A percentile compares a stretch with the other conserved stretches of the same genome.
Evolutionary conservation across 306 rosid species (phyloP).

Genomic region (Citrullus amarus): DNA sequence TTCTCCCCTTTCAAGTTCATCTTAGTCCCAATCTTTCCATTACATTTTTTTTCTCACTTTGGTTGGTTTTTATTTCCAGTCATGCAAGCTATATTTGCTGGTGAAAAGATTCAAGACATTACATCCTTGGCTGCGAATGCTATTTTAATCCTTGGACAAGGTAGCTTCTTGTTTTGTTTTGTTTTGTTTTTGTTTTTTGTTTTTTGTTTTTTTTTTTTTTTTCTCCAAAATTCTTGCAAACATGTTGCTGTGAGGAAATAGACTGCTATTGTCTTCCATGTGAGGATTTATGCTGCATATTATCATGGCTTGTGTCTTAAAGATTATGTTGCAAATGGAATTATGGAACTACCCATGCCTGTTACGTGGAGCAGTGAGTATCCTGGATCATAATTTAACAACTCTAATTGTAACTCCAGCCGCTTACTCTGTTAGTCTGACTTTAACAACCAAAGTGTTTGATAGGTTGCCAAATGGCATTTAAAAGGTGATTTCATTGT

Average conservation of each 20-base stretch:
- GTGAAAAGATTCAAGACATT: slow-evolving; percentile 77
- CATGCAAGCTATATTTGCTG: slow-evolving; percentile 45
- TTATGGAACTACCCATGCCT: not conserved
- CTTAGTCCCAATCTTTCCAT: not conserved
- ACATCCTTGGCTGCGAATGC: slow-evolving; percentile 52
- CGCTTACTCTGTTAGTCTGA: too few species aligned
- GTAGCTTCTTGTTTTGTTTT: slow-evolving; percentile 20
- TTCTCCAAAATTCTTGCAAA: not conserved
- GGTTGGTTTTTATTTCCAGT: slow-evolving; percentile 17
- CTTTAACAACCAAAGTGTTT: too few species aligned
- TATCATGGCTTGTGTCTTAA: not conserved
- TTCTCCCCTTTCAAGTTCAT: not conserved
- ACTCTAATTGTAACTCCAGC: too few species aligned
- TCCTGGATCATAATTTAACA: not conserved
- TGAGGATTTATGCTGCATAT: not conserved
- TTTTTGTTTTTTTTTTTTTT: too few species aligned
- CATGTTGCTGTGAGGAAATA: not conserved
- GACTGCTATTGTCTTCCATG: not conserved
- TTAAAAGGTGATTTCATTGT: too few species aligned
- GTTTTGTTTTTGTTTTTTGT: too few species aligned
- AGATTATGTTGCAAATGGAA: not conserved
- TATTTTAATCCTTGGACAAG: slow-evolving; percentile 83
- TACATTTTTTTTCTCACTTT: not conserved
- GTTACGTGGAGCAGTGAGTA: not conserved
- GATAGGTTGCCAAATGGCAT: too few species aligned